Percentiles rank a stretch among this genome's conserved stretches.
These are phyloP conservation scores for Lagenidium giganteum DNA, from an alignment of 352 stramenopile species.

Conservation along the genomic window DNA sequence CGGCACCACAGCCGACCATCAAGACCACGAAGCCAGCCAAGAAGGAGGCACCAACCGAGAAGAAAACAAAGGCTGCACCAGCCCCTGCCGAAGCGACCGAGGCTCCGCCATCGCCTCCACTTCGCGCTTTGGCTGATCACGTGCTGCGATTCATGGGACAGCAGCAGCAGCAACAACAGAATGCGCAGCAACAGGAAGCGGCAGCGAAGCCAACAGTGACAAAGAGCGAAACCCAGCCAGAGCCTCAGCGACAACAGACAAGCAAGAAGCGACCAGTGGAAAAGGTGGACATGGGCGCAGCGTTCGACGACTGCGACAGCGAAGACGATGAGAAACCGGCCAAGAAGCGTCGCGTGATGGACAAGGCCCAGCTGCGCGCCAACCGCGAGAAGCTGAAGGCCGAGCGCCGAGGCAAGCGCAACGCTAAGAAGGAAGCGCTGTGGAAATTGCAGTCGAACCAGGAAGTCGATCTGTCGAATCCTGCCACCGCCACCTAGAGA, in stretches of 20 bases:
- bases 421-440: conserved; percentile 57
- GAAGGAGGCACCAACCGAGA: conserved; percentile 1
- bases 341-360: conserved; percentile 30
- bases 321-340: conserved; percentile 23
- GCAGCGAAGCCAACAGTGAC: neutral
- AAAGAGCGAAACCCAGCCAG: conserved; percentile 1
- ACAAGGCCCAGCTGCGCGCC: conserved; percentile 51
- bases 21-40: conserved; percentile 7
- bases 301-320: conserved; percentile 46
- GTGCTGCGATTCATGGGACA: conserved; percentile 33
- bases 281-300: conserved; percentile 69
- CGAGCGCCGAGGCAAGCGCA: conserved; percentile 46
- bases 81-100: conserved; percentile 16
- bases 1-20: neutral
- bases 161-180: too few relatives aligned
- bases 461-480: too few relatives aligned
- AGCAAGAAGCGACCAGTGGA: conserved; percentile 6
- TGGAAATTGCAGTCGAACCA: too few relatives aligned
- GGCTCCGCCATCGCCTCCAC: conserved; percentile 2
- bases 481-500: too few relatives aligned
- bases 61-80: conserved; percentile 14
- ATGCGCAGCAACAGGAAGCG: conserved; percentile 3
- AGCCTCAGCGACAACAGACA: conserved; percentile 7
- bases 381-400: conserved; percentile 51
- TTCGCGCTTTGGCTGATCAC: conserved; percentile 27